Evolutionary conservation across 2,329 filamentous ascomycete genomes (phyloP).

Genomic region (Cucurbitaria berberidis): DNA sequence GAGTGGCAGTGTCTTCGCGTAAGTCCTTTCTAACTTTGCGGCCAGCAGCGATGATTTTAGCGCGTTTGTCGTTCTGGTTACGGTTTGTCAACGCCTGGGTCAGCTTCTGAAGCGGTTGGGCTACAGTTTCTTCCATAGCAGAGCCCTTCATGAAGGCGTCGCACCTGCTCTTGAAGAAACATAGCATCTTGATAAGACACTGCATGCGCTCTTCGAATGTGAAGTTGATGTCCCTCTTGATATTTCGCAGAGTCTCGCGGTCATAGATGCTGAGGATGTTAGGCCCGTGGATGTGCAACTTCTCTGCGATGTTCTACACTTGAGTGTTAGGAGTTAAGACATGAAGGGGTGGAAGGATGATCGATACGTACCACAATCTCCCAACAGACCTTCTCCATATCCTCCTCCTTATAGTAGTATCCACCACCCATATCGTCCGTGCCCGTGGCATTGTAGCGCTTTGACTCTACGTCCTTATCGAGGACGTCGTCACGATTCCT

Average conservation of each 20-base stretch:
- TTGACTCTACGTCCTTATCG: background rate
- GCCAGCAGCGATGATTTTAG: background rate
- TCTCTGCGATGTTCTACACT: background rate
- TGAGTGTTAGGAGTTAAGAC: background rate
- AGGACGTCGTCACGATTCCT: background rate
- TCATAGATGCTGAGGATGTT: background rate
- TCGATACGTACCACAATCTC: constrained; percentile 12
- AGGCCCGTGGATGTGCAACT: background rate
- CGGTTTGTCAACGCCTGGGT: background rate
- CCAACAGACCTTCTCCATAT: constrained; percentile 15
- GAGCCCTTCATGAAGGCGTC: constrained; percentile 1
- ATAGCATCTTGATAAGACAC: background rate
- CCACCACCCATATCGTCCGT: background rate
- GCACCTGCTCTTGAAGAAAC: constrained; percentile 4
- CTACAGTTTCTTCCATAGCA: background rate
- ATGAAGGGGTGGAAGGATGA: background rate
- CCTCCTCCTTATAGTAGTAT: constrained; percentile 1
- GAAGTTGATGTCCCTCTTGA: background rate
- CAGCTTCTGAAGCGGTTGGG: background rate
- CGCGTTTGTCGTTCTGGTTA: background rate
- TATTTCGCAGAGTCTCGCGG: background rate
- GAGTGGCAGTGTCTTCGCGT: too few species aligned
- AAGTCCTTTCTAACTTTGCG: too few species aligned
- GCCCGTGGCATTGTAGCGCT: background rate
- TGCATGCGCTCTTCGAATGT: constrained; percentile 4